phyloP scores from a whole-genome alignment of 345 rosid genomes.

The Punica granatum region DNA sequence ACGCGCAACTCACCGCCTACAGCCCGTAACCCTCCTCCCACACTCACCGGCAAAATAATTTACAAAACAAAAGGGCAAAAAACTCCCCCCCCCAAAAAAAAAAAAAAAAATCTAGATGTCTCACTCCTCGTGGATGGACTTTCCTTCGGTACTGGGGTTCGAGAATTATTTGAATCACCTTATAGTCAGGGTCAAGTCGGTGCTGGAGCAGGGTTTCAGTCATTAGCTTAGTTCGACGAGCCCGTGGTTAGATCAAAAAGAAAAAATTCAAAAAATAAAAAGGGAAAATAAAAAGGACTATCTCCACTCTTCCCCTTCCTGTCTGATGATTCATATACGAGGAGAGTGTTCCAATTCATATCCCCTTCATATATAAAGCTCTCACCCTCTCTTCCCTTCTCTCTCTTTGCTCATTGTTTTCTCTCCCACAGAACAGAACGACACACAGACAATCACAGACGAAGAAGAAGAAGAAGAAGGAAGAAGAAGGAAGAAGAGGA shows the following conservation, averaged over 20 bases:
- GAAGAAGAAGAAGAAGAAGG: neutral
- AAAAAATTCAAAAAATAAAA: no score
- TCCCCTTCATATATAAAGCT: neutral
- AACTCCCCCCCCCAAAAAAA: no score
- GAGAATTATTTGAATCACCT: no score
- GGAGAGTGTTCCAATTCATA: neutral
- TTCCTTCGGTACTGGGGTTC: no score
- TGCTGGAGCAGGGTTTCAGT: no score
- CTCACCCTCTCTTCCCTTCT: neutral
- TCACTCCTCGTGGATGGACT: no score
- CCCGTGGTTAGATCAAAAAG: no score
- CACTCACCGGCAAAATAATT: neutral
- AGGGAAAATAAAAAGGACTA: constrained; percentile 8
- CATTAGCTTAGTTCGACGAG: no score
- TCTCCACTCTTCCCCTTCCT: constrained; percentile 2
- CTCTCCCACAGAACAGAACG: neutral
- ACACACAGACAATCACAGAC: neutral
- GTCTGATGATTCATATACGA: neutral
- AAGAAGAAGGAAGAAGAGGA: neutral
- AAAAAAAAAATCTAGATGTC: neutral
- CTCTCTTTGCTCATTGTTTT: neutral
- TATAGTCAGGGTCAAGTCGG: no score
- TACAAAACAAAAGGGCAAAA: neutral
- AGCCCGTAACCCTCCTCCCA: constrained; percentile 3
- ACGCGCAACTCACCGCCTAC: constrained; percentile 6